Conservation (phyloP, 805 yeast genomes). For the Candida parachauliodes region DNA sequence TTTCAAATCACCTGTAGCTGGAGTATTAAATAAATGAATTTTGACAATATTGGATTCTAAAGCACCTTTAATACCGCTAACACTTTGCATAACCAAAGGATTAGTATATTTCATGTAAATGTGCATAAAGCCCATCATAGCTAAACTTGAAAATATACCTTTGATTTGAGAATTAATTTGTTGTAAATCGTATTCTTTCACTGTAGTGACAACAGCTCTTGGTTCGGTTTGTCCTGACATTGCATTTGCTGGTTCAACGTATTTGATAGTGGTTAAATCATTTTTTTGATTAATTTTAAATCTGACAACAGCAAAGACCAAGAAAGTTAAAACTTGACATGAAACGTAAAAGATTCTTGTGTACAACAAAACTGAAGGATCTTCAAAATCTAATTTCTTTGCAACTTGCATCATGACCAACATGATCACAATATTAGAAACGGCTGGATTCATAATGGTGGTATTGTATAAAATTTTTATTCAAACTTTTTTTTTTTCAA, state of each 20-base stretch:
- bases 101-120: slow-evolving; percentile 95
- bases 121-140: slow-evolving; percentile 99
- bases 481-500: too few relatives aligned
- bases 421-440: slow-evolving; percentile 84
- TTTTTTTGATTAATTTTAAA: slow-evolving; percentile 65
- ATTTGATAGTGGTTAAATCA: slow-evolving; percentile 88
- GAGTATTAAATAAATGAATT: slow-evolving; percentile 80
- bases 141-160: slow-evolving; percentile 81
- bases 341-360: slow-evolving; percentile 71
- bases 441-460: slow-evolving; percentile 73
- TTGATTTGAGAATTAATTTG: slow-evolving; percentile 79
- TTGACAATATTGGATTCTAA: slow-evolving; percentile 86
- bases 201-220: slow-evolving; percentile 82
- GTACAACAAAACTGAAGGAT: slow-evolving; percentile 67
- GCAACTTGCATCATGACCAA: slow-evolving; percentile 95
- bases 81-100: slow-evolving; percentile 92
- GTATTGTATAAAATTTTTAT: neutral
- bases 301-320: slow-evolving; percentile 64
- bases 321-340: slow-evolving; percentile 62
- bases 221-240: slow-evolving; percentile 72
- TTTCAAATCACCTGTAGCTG: slow-evolving; percentile 86
- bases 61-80: slow-evolving; percentile 86
- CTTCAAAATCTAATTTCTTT: slow-evolving; percentile 82
- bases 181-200: slow-evolving; percentile 88
- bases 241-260: slow-evolving; percentile 79